phyloP scores from a whole-genome alignment of 2,329 filamentous ascomycete genomes.

The Fusarium coicis region DNA sequence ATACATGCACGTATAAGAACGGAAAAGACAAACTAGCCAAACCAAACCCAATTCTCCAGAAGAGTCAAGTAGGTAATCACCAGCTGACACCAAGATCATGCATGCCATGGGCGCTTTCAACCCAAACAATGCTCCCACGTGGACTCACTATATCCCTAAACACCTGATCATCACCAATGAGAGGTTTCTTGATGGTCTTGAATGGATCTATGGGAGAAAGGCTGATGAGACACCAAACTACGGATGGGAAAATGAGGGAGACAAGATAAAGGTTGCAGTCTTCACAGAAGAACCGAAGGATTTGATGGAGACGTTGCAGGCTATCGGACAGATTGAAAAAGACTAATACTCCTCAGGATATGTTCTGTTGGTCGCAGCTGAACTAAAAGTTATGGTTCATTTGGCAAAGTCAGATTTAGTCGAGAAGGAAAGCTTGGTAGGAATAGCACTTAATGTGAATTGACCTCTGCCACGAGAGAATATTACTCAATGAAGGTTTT shows the following conservation, averaged over 20 bases:
- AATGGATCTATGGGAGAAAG: background rate
- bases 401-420: too few relatives aligned
- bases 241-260: background rate
- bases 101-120: background rate
- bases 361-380: accelerated
- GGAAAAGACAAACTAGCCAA: background rate
- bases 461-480: too few relatives aligned
- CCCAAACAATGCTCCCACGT: background rate
- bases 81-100: too few relatives aligned
- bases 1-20: background rate
- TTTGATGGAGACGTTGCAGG: background rate
- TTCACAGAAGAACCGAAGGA: background rate
- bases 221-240: background rate
- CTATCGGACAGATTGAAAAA: background rate
- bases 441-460: too few relatives aligned
- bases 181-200: background rate
- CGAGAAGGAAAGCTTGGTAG: too few relatives aligned
- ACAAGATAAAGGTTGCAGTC: background rate
- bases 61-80: background rate
- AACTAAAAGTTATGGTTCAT: background rate
- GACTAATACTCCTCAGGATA: background rate
- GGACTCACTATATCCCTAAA: background rate
- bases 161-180: background rate
- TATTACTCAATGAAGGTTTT: background rate
- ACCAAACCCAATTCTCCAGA: background rate